These are phyloP conservation scores for Russula abietina DNA, from an alignment of 768 basidiomycete genomes.

Conservation along the genomic window DNA sequence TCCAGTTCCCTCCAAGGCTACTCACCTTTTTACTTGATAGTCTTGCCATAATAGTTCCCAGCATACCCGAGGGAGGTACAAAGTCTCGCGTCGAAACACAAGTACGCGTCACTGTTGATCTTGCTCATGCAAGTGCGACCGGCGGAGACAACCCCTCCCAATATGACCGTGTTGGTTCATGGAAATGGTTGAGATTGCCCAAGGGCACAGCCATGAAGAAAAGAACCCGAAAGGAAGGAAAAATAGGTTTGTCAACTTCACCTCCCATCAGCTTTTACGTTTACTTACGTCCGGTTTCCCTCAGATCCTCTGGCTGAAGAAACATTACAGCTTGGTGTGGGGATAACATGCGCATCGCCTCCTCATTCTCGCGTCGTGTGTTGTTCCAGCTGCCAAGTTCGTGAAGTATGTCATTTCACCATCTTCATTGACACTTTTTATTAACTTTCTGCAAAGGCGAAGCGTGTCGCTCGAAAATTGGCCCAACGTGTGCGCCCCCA, in stretches of 20 bases:
- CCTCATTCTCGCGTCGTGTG: constrained; percentile 73
- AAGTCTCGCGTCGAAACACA: constrained; percentile 96
- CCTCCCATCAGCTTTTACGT: not conserved
- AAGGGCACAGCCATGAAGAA: constrained; percentile 79
- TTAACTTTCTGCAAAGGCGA: constrained; percentile 49
- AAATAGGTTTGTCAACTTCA: constrained; percentile 52
- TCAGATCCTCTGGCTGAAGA: constrained; percentile 64
- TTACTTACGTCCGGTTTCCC: not conserved
- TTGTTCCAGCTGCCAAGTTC: constrained; percentile 82
- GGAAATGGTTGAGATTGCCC: constrained; percentile 83
- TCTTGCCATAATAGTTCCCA: constrained; percentile 76
- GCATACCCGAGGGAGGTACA: constrained; percentile 73
- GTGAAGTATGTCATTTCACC: constrained; percentile 53
- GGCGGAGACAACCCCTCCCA: constrained; percentile 49
- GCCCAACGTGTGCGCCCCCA: constrained; percentile 77
- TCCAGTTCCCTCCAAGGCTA: not conserved
- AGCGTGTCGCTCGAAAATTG: constrained; percentile 84
- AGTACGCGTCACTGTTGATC: constrained; percentile 76
- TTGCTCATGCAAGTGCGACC: constrained; percentile 59
- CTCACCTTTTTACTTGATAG: constrained; percentile 34
- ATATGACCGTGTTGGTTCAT: constrained; percentile 80
- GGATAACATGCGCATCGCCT: constrained; percentile 74
- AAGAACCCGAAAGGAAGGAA: constrained; percentile 76
- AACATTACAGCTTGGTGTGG: constrained; percentile 63
- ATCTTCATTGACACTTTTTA: constrained; percentile 15